Base-by-base conservation (phyloP, 768 basidiomycete genomes). In the Tylopilus subfusipes region DNA sequence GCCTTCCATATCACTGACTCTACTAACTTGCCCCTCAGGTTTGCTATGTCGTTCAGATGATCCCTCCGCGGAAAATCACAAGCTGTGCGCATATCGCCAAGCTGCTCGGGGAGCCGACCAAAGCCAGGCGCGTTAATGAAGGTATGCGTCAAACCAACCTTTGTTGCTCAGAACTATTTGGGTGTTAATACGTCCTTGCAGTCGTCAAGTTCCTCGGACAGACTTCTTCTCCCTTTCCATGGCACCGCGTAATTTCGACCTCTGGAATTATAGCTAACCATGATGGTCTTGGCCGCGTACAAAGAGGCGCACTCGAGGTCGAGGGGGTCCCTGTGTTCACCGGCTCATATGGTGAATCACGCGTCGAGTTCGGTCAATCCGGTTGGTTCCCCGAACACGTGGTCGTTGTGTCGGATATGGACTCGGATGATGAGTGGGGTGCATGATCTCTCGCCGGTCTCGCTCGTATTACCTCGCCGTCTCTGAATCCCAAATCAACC, bases 51-150 rank as follows among this genome's bases (percentile, higher is more conserved):
- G 80, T 90, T 31, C 78, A 86, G 30, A 76, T 76, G 48, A 86
- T 92, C 49, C 89, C 89, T 4, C 68, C 67, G n/a, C 75, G 76
- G 45, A 78, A 76, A 56, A 85, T 90, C 9, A 89, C 88, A 0
- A 86, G 80, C 44, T 91, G 65, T 87, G 86, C 83, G 10, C 88
- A 92, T 64, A 81, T 92, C 51, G 89, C 90, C 4, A 88, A 84
- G 62, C 75, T 91, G 5, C 77, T 87, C 42, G 88, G 88, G 19
- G 85, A 85, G 81, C 88, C 88, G 0, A 76, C 74, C 14, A 80
- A 91, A 68, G 82, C 88, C 10, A 78, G 90, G 43, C 86, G 86
- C 57, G 88, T 91, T n/a, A 89, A 86, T 3, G 85, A 90, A 79
- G 86, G 90, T 86, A 60, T 45, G 72, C 16, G 14, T 18, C 31